Evolutionary conservation across 176 grass and related monocot species (phyloP).

Genomic region (Bolboschoenus planiculmis): DNA sequence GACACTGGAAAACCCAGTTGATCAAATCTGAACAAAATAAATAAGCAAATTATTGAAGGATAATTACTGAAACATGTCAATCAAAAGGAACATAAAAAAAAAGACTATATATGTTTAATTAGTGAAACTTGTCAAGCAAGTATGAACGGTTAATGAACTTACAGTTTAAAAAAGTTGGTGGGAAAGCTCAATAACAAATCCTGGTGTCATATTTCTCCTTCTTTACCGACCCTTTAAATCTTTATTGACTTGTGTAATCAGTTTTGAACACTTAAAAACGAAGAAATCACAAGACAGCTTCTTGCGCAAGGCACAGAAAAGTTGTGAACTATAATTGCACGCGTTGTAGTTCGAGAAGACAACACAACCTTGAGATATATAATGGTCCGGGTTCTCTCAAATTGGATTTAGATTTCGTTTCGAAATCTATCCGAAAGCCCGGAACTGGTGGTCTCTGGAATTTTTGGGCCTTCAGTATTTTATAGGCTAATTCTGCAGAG

Average conservation of each 20-base stretch:
- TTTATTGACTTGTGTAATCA: not conserved
- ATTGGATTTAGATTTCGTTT: not conserved
- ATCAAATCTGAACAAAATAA: not conserved
- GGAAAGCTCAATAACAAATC: not conserved
- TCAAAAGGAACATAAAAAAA: not conserved
- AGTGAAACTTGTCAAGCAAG: not conserved
- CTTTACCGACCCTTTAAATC: not conserved
- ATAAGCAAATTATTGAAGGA: not conserved
- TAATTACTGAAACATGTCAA: not conserved
- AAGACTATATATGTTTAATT: not conserved
- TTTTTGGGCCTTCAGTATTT: no score
- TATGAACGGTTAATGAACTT: not conserved
- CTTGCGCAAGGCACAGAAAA: not conserved
- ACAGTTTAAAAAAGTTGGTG: not conserved
- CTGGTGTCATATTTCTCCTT: not conserved
- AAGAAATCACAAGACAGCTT: not conserved
- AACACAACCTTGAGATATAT: no score
- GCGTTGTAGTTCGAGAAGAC: not conserved
- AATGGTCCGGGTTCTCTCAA: not conserved
- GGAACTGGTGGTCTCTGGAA: no score
- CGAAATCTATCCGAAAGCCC: not conserved
- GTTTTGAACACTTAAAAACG: not conserved
- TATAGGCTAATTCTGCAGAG: no score
- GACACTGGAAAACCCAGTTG: not conserved
- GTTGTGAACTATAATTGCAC: not conserved